Base-by-base conservation (phyloP, 257 asterid genomes). In the Solanum medicagineum region DNA sequence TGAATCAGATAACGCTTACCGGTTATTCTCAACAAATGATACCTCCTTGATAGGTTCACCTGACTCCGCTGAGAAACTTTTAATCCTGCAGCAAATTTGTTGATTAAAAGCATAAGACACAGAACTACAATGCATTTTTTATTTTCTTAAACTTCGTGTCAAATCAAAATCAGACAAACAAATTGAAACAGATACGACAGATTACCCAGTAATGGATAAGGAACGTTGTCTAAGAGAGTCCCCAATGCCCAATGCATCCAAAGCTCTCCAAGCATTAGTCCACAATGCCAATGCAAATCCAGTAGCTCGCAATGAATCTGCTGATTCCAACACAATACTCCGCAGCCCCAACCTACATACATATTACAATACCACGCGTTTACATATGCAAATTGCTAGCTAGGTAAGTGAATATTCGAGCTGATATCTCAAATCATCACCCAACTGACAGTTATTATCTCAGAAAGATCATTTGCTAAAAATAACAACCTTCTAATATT, bases 241-340 rank as follows among this genome's bases (percentile, higher is more conserved):
- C 16, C 93, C 99, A 53, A 94, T 55, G 8, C 92, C 97, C 13
- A 94, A 63, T 2, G 95, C 98, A 70, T 96, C 99, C 42, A 94
- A 91, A 1, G 98, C 97, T 84, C 89, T 92, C 96, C 97, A 94
- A 2, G 95, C 99, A 80, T 96, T 96, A 9, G 89, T 89, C 98
- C 94, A 94, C 53, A 93, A 22, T 0, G 90, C 77, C 81, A 94
- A 91, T 6, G 97, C 98, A 82, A 93, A 96, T 0, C 99, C 98
- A 2, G 95, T 87, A n/a, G 85, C 59, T 79, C 98, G 91, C n/a
- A 93, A 74, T 5, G 86, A 63, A 15, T 93, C 99, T 0, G 99
- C 90, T 53, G 98, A 91, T 85, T 93, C 99, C 90, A 96, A 65
- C 81, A 96, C 97, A 85, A 90, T 44, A 87, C 94, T 91, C 86